Conservation (phyloP, 108 stramenopile species). For the Halocafeteria seosinensis region DNA sequence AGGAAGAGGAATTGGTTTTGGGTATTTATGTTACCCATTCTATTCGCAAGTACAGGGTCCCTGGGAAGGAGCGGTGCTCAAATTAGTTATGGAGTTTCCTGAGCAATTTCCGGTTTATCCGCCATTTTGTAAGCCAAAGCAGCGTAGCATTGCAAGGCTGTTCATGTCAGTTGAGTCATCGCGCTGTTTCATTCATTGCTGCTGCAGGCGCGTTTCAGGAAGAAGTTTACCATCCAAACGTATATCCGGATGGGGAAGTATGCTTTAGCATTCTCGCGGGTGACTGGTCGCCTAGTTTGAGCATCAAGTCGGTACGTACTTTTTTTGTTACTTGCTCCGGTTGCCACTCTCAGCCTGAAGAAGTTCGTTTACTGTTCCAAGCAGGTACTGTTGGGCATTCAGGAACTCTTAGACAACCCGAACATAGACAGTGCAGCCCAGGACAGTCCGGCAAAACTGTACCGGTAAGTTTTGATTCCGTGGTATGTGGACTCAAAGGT, state of each 20-base stretch:
- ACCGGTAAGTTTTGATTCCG: background rate
- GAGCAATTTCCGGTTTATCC: slow-evolving; percentile 95
- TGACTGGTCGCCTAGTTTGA: slow-evolving; percentile 94
- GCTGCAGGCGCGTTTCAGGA: slow-evolving; percentile 56
- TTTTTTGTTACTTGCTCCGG: no score
- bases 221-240: slow-evolving; percentile 65
- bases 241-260: slow-evolving; percentile 80
- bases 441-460: slow-evolving; percentile 26
- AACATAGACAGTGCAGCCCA: slow-evolving; percentile 45
- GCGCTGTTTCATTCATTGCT: no score
- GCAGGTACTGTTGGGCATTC: slow-evolving; percentile 87
- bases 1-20: background rate
- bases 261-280: slow-evolving; percentile 94
- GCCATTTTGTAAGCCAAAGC: slow-evolving; percentile 72
- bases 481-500: no score
- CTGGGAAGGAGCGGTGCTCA: slow-evolving; percentile 67
- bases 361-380: no score
- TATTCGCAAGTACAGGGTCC: background rate
- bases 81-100: slow-evolving; percentile 75
- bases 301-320: slow-evolving; percentile 15
- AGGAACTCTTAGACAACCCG: slow-evolving; percentile 83
- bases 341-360: no score
- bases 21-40: background rate
- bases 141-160: no score
- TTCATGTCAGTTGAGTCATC: no score